Conservation (phyloP, 768 basidiomycete genomes). For the Dioszegia crocea region DNA sequence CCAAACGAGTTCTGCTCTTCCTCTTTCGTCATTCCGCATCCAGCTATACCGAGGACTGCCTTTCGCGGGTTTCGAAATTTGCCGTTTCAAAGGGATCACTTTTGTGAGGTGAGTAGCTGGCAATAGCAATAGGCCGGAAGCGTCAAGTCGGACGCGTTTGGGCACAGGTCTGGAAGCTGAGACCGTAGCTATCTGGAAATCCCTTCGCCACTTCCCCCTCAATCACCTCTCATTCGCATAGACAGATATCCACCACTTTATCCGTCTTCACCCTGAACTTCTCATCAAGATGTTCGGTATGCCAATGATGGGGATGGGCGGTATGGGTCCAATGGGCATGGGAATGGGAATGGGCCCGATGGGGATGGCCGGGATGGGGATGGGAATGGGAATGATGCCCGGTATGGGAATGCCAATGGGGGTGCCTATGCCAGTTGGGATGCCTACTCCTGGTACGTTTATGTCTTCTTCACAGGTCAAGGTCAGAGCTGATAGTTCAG, state of each 20-base stretch:
- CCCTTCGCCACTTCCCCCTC: no score
- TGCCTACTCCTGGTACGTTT: slow-evolving; percentile 21
- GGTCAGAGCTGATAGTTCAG: slow-evolving; percentile 10
- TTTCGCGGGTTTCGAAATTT: no score
- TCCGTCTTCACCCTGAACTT: slow-evolving; percentile 1
- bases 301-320: slow-evolving; percentile 12
- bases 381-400: slow-evolving; percentile 25
- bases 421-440: slow-evolving; percentile 30
- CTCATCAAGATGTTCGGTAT: slow-evolving; percentile 19
- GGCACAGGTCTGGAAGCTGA: no score
- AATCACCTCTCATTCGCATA: slow-evolving; percentile 5
- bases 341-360: slow-evolving; percentile 8
- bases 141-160: no score
- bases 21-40: no score
- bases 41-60: no score
- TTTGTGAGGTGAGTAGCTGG: no score
- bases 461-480: neutral
- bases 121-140: no score
- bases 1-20: no score
- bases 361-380: slow-evolving; percentile 18
- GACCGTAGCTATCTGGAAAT: no score
- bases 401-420: slow-evolving; percentile 21
- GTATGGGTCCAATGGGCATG: slow-evolving; percentile 12
- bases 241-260: neutral
- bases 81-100: no score